Percentiles rank a stretch among this genome's conserved stretches.
Evolutionary conservation across 169 alveolate species (phyloP).

Genomic region (Cryptosporidium canis): DNA sequence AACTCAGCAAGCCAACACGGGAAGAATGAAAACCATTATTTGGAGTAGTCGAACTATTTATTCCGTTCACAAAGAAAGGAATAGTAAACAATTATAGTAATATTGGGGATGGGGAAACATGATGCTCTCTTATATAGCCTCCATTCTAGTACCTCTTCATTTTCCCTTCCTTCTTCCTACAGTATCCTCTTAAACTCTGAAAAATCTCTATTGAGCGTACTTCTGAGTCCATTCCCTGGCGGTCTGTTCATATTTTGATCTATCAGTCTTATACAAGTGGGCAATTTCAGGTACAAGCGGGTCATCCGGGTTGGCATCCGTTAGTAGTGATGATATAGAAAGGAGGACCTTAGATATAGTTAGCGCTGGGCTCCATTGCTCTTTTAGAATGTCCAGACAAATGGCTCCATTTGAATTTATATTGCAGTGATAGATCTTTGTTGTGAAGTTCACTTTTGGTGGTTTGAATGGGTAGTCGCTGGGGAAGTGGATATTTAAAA

Average conservation of each 20-base stretch:
- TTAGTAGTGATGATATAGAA: conserved; percentile 96
- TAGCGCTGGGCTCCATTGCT: conserved; percentile 99
- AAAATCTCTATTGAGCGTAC: conserved; percentile 89
- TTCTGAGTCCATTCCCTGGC: conserved; percentile 99
- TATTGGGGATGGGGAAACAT: neutral
- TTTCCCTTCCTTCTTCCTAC: neutral
- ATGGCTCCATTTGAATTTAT: conserved; percentile 96
- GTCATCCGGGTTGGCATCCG: conserved; percentile 99
- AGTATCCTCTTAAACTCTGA: neutral
- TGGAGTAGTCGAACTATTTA: neutral
- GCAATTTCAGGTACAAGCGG: conserved; percentile 99
- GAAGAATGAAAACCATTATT: neutral
- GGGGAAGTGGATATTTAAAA: conserved; percentile 97
- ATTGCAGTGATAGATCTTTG: conserved; percentile 98
- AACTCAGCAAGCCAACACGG: neutral
- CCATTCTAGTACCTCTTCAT: neutral
- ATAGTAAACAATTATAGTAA: neutral
- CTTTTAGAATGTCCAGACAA: conserved; percentile 97
- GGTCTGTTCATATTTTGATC: conserved; percentile 93
- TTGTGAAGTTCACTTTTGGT: conserved; percentile 97
- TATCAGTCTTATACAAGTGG: conserved; percentile 94
- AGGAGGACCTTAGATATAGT: conserved; percentile 97
- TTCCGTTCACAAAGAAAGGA: neutral
- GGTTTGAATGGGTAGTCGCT: conserved; percentile 99
- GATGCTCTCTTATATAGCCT: neutral